phyloP scores from a whole-genome alignment of 2,329 filamentous ascomycete genomes.

The Teratosphaeria gauchensis region DNA sequence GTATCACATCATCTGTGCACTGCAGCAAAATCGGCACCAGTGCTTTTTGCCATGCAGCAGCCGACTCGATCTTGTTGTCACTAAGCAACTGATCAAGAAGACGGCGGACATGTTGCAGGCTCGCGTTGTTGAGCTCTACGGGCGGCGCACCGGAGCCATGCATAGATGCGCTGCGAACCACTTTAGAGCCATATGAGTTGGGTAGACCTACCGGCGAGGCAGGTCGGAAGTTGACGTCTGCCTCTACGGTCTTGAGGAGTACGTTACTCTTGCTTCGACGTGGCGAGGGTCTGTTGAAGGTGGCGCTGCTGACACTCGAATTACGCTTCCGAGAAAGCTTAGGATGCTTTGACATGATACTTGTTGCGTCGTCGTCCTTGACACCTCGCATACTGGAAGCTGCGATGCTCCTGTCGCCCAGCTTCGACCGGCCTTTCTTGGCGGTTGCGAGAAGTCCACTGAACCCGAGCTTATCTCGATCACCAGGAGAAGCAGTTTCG shows the following conservation, averaged over 20 bases:
- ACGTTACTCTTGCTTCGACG: conserved; percentile 49
- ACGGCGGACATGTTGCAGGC: conserved; percentile 76
- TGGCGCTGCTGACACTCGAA: conserved; percentile 70
- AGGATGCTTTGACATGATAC: conserved; percentile 54
- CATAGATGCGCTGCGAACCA: conserved; percentile 71
- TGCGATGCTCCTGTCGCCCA: conserved; percentile 64
- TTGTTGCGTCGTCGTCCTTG: conserved; percentile 54
- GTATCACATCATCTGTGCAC: conserved; percentile 89
- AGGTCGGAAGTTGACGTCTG: conserved; percentile 3
- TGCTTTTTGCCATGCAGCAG: conserved; percentile 76
- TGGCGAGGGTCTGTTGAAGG: conserved; percentile 61
- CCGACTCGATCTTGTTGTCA: conserved; percentile 64
- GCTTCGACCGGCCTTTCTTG: conserved; percentile 63
- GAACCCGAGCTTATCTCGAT: conserved; percentile 65
- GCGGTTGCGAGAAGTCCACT: conserved; percentile 58
- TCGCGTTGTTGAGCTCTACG: conserved; percentile 79
- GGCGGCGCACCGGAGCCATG: conserved; percentile 62
- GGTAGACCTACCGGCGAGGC: not conserved
- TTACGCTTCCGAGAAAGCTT: conserved; percentile 66
- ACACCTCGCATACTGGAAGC: conserved; percentile 55
- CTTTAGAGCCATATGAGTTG: conserved; percentile 21
- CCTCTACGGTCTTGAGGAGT: conserved; percentile 36
- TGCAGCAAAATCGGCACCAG: conserved; percentile 81
- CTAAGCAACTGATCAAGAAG: conserved; percentile 74
- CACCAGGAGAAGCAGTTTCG: conserved; percentile 49